These are phyloP conservation scores for Parmales sp. DNA, from an alignment of 108 stramenopile genomes.

Conservation along the genomic window DNA sequence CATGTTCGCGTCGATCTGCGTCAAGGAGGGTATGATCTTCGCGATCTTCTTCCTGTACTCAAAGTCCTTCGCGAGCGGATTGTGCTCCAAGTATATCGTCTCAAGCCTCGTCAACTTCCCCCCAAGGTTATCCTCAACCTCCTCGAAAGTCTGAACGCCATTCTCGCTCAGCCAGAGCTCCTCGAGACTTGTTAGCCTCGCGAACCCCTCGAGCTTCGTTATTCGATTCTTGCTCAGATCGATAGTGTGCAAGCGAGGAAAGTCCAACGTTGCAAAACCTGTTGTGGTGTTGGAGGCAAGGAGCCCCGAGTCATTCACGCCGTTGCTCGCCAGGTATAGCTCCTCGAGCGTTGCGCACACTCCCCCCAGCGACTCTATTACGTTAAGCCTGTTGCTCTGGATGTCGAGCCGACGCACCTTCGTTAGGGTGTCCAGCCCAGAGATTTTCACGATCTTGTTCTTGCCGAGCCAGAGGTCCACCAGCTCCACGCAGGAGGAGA, in stretches of 20 bases:
- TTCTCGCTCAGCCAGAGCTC: constrained; percentile 96
- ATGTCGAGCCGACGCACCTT: constrained; percentile 70
- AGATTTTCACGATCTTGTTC: constrained; percentile 75
- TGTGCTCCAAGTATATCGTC: constrained; percentile 92
- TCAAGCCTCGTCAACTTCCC: constrained; percentile 36
- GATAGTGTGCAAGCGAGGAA: constrained; percentile 46
- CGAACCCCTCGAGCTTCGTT: constrained; percentile 50
- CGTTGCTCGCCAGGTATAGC: constrained; percentile 92
- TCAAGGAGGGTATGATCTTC: constrained; percentile 59
- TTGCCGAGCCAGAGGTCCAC: constrained; percentile 81
- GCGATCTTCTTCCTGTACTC: constrained; percentile 69
- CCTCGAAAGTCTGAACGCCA: constrained; percentile 68
- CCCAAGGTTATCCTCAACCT: constrained; percentile 27
- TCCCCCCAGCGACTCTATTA: constrained; percentile 52
- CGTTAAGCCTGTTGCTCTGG: constrained; percentile 80
- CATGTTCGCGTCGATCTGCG: constrained; percentile 70
- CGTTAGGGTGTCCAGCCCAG: constrained; percentile 58
- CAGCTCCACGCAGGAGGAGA: constrained; percentile 55
- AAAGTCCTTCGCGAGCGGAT: constrained; percentile 75
- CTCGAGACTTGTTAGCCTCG: constrained; percentile 56
- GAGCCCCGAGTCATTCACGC: constrained; percentile 63
- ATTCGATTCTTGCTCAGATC: constrained; percentile 75
- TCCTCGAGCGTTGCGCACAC: constrained; percentile 74
- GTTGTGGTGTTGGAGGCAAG: constrained; percentile 37
- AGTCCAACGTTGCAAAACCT: constrained; percentile 20